These are phyloP conservation scores for Chalaropsis ovoidea DNA, from an alignment of 2,329 filamentous ascomycete species.

Conservation along the genomic window DNA sequence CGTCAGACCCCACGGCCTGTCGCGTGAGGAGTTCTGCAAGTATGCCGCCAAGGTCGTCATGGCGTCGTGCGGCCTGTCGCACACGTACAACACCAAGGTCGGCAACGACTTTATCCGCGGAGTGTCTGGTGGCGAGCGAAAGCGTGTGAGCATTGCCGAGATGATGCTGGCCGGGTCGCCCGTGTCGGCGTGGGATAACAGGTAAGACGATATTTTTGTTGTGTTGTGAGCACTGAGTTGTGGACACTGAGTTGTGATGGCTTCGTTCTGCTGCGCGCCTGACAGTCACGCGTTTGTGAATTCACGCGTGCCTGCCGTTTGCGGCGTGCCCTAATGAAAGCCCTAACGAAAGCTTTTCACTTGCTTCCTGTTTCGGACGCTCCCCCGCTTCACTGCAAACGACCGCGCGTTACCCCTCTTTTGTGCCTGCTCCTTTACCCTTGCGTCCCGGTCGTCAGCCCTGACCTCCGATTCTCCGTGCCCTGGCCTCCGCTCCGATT, in stretches of 20 bases:
- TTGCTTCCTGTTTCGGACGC: neutral
- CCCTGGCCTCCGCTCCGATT: too few relatives aligned
- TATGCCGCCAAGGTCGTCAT: constrained; percentile 58
- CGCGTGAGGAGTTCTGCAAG: constrained; percentile 47
- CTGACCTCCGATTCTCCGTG: too few relatives aligned
- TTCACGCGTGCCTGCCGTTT: neutral
- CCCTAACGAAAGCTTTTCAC: neutral
- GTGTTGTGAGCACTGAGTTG: too few relatives aligned
- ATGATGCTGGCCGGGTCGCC: constrained; percentile 56
- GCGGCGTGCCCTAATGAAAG: neutral
- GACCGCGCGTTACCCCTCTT: neutral
- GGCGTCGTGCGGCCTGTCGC: constrained; percentile 60
- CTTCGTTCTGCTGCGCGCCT: neutral
- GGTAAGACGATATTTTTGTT: constrained; percentile 29
- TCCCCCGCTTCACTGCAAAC: neutral
- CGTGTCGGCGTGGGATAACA: constrained; percentile 58
- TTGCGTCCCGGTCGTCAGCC: too few relatives aligned
- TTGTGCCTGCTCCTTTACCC: neutral
- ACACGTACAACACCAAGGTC: constrained; percentile 63
- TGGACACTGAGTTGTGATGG: neutral
- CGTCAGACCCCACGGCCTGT: constrained; percentile 53
- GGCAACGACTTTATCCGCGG: constrained; percentile 66
- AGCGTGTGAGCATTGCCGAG: constrained; percentile 74
- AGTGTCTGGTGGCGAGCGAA: constrained; percentile 60
- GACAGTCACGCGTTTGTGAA: neutral